These are phyloP conservation scores for Salix koriyanagi DNA, from an alignment of 345 rosid genomes.

Conservation along the genomic window DNA sequence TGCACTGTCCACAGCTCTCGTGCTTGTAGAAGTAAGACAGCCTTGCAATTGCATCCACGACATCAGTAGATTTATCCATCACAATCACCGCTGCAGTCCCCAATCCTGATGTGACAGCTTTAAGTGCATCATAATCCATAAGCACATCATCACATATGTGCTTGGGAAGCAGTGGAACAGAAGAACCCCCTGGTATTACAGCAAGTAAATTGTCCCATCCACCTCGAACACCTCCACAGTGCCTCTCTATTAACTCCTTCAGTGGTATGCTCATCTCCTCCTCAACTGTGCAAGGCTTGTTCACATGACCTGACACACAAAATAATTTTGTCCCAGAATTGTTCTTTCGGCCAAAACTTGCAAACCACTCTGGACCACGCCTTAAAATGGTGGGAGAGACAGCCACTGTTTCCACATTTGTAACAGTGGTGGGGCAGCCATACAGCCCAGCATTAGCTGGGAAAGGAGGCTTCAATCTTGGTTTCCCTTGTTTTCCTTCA, in stretches of 20 bases:
- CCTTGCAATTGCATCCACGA: constrained; percentile 97
- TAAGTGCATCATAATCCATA: constrained; percentile 97
- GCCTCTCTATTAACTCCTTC: constrained; percentile 90
- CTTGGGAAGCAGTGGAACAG: constrained; percentile 87
- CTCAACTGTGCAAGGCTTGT: constrained; percentile 93
- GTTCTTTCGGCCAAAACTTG: constrained; percentile 96
- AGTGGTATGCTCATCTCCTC: constrained; percentile 95
- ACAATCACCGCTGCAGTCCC: constrained; percentile 98
- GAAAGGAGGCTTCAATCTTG: constrained; percentile 98
- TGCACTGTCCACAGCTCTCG: constrained; percentile 98
- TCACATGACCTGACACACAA: constrained; percentile 88
- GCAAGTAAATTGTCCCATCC: constrained; percentile 99
- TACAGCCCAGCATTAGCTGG: constrained; percentile 96
- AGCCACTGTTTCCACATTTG: constrained; percentile 94
- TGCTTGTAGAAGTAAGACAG: constrained; percentile 97
- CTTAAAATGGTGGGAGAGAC: constrained; percentile 94
- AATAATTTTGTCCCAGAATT: constrained; percentile 84
- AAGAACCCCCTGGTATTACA: constrained; percentile 90
- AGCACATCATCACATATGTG: constrained; percentile 81
- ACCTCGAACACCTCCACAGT: constrained; percentile 93
- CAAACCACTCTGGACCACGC: constrained; percentile 98
- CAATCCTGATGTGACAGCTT: constrained; percentile 88
- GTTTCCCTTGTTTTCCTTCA: constrained; percentile 96
- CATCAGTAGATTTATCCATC: constrained; percentile 97
- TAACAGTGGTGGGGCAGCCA: constrained; percentile 95